These are phyloP conservation scores for Cercospora sp. DNA, from an alignment of 2,329 filamentous ascomycete species.

Conservation along the genomic window DNA sequence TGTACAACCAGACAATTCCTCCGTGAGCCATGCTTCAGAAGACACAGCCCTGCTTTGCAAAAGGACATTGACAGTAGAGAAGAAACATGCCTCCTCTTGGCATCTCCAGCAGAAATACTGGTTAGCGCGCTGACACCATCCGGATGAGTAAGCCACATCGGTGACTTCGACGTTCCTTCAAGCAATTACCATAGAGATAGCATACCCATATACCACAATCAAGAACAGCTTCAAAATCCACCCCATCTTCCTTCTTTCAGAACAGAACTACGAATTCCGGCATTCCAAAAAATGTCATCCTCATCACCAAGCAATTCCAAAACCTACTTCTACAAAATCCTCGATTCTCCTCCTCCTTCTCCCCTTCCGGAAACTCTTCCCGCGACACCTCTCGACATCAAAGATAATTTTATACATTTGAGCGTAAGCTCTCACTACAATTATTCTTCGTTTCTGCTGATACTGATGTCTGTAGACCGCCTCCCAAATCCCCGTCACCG, in stretches of 20 bases:
- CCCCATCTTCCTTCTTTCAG: too few relatives aligned
- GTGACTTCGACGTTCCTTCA: not conserved
- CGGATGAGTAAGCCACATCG: not conserved
- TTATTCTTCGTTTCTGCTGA: too few relatives aligned
- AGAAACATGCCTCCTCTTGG: too few relatives aligned
- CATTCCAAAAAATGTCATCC: not conserved
- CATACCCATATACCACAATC: too few relatives aligned
- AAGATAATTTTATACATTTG: conserved; percentile 32
- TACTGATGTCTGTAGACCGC: conserved; percentile 18
- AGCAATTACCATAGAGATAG: not conserved
- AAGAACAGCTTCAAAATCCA: not conserved
- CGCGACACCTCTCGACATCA: conserved; percentile 27
- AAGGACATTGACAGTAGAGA: too few relatives aligned
- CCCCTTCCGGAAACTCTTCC: conserved; percentile 33
- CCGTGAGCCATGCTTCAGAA: too few relatives aligned
- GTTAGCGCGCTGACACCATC: not conserved
- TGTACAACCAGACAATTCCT: too few relatives aligned
- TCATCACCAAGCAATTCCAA: conserved; percentile 22
- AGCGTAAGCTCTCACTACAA: not conserved
- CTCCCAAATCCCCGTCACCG: conserved; percentile 33
- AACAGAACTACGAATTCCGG: too few relatives aligned
- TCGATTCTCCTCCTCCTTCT: conserved; percentile 25
- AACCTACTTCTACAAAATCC: conserved; percentile 37
- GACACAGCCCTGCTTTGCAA: too few relatives aligned
- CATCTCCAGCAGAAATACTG: too few relatives aligned